These are phyloP conservation scores for Pholiota microspora DNA, from an alignment of 768 basidiomycete species.

Conservation along the genomic window DNA sequence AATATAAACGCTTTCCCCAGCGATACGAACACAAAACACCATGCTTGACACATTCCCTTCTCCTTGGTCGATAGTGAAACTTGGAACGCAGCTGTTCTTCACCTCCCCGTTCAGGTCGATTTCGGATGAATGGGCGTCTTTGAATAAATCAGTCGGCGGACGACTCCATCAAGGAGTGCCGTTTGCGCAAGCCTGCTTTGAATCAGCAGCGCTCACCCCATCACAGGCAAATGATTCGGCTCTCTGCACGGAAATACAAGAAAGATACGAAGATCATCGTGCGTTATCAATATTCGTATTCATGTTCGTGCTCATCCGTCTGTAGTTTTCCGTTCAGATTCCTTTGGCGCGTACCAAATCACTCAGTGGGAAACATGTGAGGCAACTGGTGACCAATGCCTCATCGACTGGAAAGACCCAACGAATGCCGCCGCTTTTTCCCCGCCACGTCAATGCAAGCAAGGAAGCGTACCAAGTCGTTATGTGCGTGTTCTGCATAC, in stretches of 20 bases:
- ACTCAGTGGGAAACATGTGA: constrained; percentile 44
- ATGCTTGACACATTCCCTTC: constrained; percentile 8
- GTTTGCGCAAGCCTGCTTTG: constrained; percentile 17
- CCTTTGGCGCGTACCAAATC: constrained; percentile 18
- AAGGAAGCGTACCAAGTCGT: constrained; percentile 28
- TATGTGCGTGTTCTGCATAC: constrained; percentile 20
- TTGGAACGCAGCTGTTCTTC: neutral
- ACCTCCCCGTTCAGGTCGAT: neutral
- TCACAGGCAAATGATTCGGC: neutral
- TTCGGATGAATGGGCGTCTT: constrained; percentile 6
- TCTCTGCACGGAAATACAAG: constrained; percentile 13
- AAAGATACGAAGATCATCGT: constrained; percentile 17
- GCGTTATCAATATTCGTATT: neutral
- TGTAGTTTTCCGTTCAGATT: constrained; percentile 14
- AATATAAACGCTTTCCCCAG: no score
- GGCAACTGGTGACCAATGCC: constrained; percentile 27
- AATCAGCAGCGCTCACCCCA: neutral
- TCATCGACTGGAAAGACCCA: constrained; percentile 28
- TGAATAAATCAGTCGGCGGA: constrained; percentile 13
- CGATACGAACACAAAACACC: neutral
- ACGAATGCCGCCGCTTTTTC: constrained; percentile 19
- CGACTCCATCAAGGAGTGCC: constrained; percentile 13
- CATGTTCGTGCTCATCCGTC: neutral
- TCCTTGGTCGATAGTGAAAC: constrained; percentile 1
- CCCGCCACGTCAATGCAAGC: constrained; percentile 19